Evolutionary conservation across 805 yeast genomes (phyloP).

Genomic region (Metschnikowia picachoensis): DNA sequence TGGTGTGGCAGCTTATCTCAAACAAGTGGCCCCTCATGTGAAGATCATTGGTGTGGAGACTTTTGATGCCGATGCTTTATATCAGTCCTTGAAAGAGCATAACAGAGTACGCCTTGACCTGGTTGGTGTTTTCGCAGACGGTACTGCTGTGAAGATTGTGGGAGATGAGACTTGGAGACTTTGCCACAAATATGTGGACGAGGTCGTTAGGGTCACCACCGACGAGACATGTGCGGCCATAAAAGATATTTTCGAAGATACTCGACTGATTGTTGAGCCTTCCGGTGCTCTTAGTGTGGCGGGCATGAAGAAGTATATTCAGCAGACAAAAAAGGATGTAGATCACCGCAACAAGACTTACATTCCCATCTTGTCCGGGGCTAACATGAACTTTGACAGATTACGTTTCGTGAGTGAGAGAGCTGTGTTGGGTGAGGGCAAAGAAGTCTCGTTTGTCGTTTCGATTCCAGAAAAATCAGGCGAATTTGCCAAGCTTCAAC

Average conservation of each 20-base stretch:
- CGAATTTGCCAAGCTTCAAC: constrained; percentile 74
- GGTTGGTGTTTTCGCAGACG: constrained; percentile 99
- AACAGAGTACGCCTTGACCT: constrained; percentile 52
- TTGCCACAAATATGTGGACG: constrained; percentile 78
- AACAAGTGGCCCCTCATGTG: constrained; percentile 96
- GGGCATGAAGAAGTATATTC: constrained; percentile 81
- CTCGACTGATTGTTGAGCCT: constrained; percentile 91
- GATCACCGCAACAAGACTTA: constrained; percentile 70
- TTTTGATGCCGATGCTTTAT: constrained; percentile 89
- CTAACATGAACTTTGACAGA: constrained; percentile 97
- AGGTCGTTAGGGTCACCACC: constrained; percentile 76
- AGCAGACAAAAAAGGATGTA: constrained; percentile 55
- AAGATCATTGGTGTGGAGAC: constrained; percentile 96
- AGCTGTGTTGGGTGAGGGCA: constrained; percentile 97
- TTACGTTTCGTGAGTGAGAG: constrained; percentile 94
- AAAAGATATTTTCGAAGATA: constrained; percentile 93
- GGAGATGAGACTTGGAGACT: constrained; percentile 92
- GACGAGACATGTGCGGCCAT: constrained; percentile 97
- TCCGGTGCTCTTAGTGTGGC: constrained; percentile 97
- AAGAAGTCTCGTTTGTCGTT: constrained; percentile 86
- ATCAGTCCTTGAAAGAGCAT: constrained; percentile 58
- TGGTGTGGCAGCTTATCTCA: constrained; percentile 86
- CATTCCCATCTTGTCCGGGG: constrained; percentile 88
- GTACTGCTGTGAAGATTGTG: constrained; percentile 87
- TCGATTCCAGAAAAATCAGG: constrained; percentile 94